Base-by-base conservation (phyloP, 2,329 filamentous ascomycete genomes). In the Pyrenophora tritici-repentis region DNA sequence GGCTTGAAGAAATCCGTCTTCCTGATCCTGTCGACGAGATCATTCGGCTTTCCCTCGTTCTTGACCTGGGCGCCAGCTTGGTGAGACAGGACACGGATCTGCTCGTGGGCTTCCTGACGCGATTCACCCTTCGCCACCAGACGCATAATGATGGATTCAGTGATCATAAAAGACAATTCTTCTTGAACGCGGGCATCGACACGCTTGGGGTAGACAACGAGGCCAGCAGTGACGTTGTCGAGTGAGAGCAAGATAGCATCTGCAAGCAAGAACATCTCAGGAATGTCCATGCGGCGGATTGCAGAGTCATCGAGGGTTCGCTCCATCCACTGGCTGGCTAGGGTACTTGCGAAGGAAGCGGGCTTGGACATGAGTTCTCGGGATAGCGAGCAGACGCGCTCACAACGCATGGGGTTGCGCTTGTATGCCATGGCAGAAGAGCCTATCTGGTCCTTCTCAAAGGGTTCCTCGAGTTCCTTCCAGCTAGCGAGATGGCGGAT, bases 101-200 rank as follows among this genome's bases (percentile, higher is more conserved):
- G 78, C 76, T 96, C 91, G 74, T 96, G 91, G 1, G 90, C 88
- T 47, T 92, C 89, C 71, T 95, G 90, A 42, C 91, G 79, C 8
- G 84, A 89, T 22, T 79, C 82, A 26, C 89, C 90, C 66, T 86
- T 82, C 49, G 85, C 83, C 22, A 87, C 84, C 48, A 93, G 80
- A 61, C 84, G 85, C 89, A 95, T 74, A 65, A 74, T 74, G 59
- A 74, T 71, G 53, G 65, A 78, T 65, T 82, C 81, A 6, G 86
- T 91, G 6, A 86, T 82, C 88, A 93, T 95, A 76, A 96, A 96
- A 1, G 92, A 92, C 12, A 97, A 83, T 75, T 95, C 89, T 55
- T 86, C 82, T 61, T 85, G 81, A 29, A 94, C 79, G 32, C 62
- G 63, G 48, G 86, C 83, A 61, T 86, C 81, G 38, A 95, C 79